These are phyloP conservation scores for Scheffersomyces illinoinensis DNA, from an alignment of 1,139 yeast species.

Conservation along the genomic window DNA sequence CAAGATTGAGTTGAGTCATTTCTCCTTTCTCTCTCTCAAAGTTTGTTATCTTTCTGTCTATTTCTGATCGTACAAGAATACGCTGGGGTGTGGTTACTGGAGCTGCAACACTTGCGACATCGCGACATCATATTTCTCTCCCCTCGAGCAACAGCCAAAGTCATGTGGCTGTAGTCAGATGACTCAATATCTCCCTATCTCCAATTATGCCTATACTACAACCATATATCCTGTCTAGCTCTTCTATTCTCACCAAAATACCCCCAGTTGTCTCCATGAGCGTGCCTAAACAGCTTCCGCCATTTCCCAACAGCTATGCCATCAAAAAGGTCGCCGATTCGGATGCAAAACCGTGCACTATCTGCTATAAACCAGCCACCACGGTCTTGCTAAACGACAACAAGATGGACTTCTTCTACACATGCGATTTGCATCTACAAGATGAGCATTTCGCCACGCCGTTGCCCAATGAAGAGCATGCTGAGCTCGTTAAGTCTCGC, in stretches of 20 bases:
- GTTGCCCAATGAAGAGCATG: slow-evolving; percentile 46
- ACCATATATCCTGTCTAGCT: not conserved
- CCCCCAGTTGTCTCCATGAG: slow-evolving; percentile 2
- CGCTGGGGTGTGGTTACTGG: too few species aligned
- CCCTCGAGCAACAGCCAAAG: not conserved
- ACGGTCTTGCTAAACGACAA: slow-evolving; percentile 58
- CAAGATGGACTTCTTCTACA: slow-evolving; percentile 65
- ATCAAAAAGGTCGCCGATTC: slow-evolving; percentile 56
- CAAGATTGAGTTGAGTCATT: too few species aligned
- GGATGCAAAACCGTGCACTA: slow-evolving; percentile 59
- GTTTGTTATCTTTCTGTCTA: too few species aligned
- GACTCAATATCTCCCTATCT: not conserved
- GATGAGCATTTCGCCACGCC: slow-evolving; percentile 67
- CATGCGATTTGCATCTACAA: slow-evolving; percentile 62
- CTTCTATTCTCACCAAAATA: not conserved
- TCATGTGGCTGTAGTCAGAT: not conserved
- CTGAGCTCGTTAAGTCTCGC: slow-evolving; percentile 39
- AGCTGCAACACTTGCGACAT: too few species aligned
- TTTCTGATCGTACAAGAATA: too few species aligned
- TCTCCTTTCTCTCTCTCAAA: too few species aligned
- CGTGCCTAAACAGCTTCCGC: slow-evolving; percentile 15
- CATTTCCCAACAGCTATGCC: slow-evolving; percentile 56
- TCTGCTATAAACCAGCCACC: slow-evolving; percentile 67
- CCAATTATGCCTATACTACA: not conserved
- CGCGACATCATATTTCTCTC: too few species aligned